Percentiles rank a stretch among this genome's conserved stretches.
Evolutionary conservation across 495 filamentous ascomycete species (phyloP).

Genomic region (Cudoniella acicularis): DNA sequence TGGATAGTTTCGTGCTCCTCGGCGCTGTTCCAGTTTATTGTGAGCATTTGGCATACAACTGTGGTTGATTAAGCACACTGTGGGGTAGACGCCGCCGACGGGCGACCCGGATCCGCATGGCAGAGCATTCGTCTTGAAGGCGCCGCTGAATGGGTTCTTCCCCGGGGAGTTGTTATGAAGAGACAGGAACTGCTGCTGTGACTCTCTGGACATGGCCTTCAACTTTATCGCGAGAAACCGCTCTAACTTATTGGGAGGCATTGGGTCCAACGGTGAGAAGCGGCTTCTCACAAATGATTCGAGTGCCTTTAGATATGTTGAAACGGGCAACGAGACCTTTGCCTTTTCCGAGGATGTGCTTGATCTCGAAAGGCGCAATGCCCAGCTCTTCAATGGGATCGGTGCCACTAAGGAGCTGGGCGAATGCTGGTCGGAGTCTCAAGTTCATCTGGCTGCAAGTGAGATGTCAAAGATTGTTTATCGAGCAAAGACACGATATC

Average conservation of each 20-base stretch:
- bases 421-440: conserved; percentile 16
- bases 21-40: conserved; percentile 34
- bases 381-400: conserved; percentile 13
- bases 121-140: conserved; percentile 35
- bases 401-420: conserved; percentile 8
- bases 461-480: conserved; percentile 5
- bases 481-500: not conserved
- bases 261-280: conserved; percentile 30
- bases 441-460: conserved; percentile 15
- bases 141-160: conserved; percentile 31
- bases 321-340: conserved; percentile 33
- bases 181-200: conserved; percentile 37
- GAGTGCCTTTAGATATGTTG: conserved; percentile 35
- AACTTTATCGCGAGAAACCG: conserved; percentile 32
- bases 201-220: conserved; percentile 30
- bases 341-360: conserved; percentile 33
- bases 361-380: conserved; percentile 26
- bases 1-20: conserved; percentile 32
- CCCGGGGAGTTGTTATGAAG: conserved; percentile 40
- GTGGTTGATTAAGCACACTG: conserved; percentile 36
- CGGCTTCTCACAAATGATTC: conserved; percentile 35
- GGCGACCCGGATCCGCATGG: conserved; percentile 28
- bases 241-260: conserved; percentile 11
- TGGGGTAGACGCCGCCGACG: conserved; percentile 33
- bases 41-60: conserved; percentile 39